Conservation (phyloP, 192 early-diverging fungal species). For the Anaeromyces robustus region DNA sequence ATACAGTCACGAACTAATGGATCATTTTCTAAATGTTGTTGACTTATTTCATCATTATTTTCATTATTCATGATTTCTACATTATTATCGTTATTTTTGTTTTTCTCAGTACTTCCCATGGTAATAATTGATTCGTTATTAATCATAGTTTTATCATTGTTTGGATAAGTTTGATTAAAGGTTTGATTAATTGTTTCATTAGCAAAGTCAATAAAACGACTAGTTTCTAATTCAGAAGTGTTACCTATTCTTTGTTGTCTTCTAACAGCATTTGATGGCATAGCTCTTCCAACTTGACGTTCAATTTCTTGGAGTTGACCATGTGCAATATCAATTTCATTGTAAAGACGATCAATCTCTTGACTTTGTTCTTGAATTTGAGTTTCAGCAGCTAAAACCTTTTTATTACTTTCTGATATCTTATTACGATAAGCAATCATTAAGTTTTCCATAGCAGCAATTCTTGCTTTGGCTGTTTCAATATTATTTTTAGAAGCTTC, state of each 20-base stretch:
- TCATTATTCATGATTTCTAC: not conserved
- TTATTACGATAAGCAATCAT: not conserved
- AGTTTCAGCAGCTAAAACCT: not conserved
- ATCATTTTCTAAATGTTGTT: not conserved
- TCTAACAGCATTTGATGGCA: not conserved
- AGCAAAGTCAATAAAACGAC: not conserved
- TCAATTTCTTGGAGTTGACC: not conserved
- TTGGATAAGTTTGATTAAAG: not conserved
- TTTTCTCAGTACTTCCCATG: not conserved
- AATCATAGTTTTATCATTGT: not conserved
- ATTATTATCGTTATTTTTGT: not conserved
- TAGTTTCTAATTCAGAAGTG: not conserved
- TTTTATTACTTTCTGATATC: not conserved
- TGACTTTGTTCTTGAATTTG: not conserved
- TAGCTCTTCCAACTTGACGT: not conserved
- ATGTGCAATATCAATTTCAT: not conserved
- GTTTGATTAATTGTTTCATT: not conserved
- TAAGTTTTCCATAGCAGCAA: not conserved
- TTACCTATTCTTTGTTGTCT: not conserved
- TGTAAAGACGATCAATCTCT: not conserved
- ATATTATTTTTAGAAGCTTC: not conserved
- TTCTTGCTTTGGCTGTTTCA: not conserved
- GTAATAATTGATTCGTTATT: not conserved
- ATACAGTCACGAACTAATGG: not conserved
- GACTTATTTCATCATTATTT: not conserved